Conservation (phyloP, 169 alveolate species). For the Plasmodium malariae region DNA sequence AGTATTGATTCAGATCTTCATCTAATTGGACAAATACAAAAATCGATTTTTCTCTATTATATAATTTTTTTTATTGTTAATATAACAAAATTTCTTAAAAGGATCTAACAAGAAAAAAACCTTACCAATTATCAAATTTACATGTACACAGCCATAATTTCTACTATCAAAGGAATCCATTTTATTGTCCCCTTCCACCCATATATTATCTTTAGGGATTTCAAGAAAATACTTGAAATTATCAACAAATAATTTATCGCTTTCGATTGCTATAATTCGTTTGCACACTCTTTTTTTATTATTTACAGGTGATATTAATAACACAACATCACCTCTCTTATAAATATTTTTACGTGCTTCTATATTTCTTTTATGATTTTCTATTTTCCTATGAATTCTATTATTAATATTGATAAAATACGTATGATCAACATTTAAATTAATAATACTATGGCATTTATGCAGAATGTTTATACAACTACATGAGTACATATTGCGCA, state of each 20-base stretch:
- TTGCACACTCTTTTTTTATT: conserved; percentile 75
- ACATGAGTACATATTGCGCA: conserved; percentile 11
- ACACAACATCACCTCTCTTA: conserved; percentile 69
- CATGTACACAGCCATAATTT: conserved; percentile 73
- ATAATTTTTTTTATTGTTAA: conserved; percentile 20
- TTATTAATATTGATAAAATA: conserved; percentile 2
- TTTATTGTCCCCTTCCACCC: conserved; percentile 77
- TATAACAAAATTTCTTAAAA: conserved; percentile 36
- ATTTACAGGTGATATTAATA: conserved; percentile 71
- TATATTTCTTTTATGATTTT: conserved; percentile 11
- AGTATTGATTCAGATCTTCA: neutral
- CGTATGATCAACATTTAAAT: conserved; percentile 1
- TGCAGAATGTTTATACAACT: conserved; percentile 18
- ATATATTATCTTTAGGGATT: conserved; percentile 50
- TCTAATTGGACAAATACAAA: conserved; percentile 6
- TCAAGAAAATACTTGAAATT: conserved; percentile 34
- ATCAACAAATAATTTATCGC: conserved; percentile 66
- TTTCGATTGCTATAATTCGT: conserved; percentile 71
- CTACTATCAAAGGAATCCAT: conserved; percentile 76
- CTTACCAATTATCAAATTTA: conserved; percentile 55
- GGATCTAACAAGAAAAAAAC: conserved; percentile 71
- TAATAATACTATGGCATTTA: conserved; percentile 4
- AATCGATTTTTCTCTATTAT: conserved; percentile 1
- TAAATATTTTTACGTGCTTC: conserved; percentile 22
- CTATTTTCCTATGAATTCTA: conserved; percentile 10